These are phyloP conservation scores for Aspergillus wentii DNA, from an alignment of 495 filamentous ascomycete genomes.

Conservation along the genomic window DNA sequence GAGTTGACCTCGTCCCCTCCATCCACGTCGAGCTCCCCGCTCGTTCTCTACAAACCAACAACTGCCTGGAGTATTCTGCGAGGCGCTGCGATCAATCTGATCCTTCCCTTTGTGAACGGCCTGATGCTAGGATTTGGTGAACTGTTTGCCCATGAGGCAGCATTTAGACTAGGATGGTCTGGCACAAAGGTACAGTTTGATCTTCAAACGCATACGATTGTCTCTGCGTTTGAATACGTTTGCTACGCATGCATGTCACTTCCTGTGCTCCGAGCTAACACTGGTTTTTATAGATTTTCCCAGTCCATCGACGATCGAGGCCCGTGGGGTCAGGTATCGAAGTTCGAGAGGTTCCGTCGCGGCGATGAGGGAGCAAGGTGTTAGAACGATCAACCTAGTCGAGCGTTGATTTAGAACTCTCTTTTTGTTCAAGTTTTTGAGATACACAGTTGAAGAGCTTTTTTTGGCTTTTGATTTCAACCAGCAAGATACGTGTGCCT, in stretches of 20 bases:
- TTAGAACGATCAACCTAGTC: too few species aligned
- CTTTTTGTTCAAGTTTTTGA: too few species aligned
- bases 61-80: constrained; percentile 79
- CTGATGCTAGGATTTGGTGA: constrained; percentile 98
- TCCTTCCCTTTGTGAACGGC: constrained; percentile 95
- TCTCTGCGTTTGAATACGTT: not conserved
- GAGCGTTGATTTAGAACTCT: constrained; percentile 1
- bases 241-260: constrained; percentile 4
- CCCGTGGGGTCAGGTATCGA: constrained; percentile 65
- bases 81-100: constrained; percentile 88
- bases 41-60: constrained; percentile 87
- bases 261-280: too few species aligned
- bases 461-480: too few species aligned
- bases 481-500: constrained; percentile 13
- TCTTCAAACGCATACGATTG: not conserved
- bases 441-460: too few species aligned
- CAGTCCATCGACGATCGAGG: constrained; percentile 50
- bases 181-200: constrained; percentile 72
- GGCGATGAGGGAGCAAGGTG: constrained; percentile 37
- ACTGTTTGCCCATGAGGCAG: constrained; percentile 90
- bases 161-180: constrained; percentile 88
- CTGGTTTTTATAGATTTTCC: constrained; percentile 54
- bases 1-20: constrained; percentile 54
- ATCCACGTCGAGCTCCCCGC: constrained; percentile 64
- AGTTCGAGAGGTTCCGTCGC: constrained; percentile 48